Conservation (phyloP, 331 rosid species). For the Acacia pycnantha region DNA sequence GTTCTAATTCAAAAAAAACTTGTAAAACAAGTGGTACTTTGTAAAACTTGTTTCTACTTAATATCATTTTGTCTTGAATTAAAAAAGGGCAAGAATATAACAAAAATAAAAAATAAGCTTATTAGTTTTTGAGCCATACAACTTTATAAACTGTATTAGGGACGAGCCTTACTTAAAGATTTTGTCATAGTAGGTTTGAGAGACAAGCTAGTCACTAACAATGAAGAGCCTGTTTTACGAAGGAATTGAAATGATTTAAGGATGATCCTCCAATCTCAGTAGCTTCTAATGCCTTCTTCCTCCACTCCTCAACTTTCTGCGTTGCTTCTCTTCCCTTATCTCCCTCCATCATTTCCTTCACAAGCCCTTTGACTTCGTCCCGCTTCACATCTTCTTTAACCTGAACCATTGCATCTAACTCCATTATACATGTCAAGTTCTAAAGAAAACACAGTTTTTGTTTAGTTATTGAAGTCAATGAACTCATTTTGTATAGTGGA, state of each 20-base stretch:
- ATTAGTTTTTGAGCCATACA: not conserved
- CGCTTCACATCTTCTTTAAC: constrained; percentile 36
- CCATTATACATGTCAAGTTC: not conserved
- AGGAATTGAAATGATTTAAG: constrained; percentile 35
- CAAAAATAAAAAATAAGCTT: not conserved
- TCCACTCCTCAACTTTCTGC: constrained; percentile 37
- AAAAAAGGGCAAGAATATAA: not conserved
- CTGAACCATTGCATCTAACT: not conserved
- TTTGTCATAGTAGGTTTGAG: too few species aligned
- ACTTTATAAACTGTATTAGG: not conserved
- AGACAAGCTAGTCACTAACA: too few species aligned
- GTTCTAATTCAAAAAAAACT: too few species aligned
- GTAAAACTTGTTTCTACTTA: too few species aligned
- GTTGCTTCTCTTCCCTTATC: constrained; percentile 24
- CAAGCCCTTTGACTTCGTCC: constrained; percentile 27
- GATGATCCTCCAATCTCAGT: constrained; percentile 41
- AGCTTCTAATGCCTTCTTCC: constrained; percentile 21
- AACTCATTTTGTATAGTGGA: not conserved
- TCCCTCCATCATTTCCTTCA: constrained; percentile 42
- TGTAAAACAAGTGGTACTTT: too few species aligned
- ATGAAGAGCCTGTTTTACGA: constrained; percentile 33
- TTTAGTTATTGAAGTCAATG: not conserved
- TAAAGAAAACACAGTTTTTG: not conserved
- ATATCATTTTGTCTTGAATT: too few species aligned
- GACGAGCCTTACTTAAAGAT: not conserved